phyloP scores from a whole-genome alignment of 495 filamentous ascomycete genomes.

The Xylaria cubensis region DNA sequence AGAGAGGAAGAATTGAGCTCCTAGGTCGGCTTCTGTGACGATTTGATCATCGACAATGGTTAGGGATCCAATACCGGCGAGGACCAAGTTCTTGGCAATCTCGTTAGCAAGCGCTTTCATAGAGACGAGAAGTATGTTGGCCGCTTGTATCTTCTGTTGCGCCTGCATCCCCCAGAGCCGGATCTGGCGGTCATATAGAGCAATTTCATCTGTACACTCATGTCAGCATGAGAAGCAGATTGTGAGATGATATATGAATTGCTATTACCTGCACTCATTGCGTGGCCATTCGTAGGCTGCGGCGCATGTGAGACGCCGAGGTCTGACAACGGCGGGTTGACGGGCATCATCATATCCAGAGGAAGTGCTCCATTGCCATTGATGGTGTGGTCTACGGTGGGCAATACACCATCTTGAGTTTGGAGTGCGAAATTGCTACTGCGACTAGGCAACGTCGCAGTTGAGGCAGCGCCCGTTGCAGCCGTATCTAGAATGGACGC shows the following conservation, averaged over 20 bases:
- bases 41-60: constrained; percentile 84
- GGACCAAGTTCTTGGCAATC: constrained; percentile 95
- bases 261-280: constrained; percentile 27
- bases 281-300: constrained; percentile 22
- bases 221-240: neutral
- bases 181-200: constrained; percentile 96
- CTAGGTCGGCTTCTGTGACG: constrained; percentile 82
- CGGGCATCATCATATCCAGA: constrained; percentile 9
- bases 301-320: neutral
- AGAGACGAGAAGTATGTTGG: constrained; percentile 88
- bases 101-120: constrained; percentile 93
- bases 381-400: constrained; percentile 5
- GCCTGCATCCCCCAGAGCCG: constrained; percentile 98
- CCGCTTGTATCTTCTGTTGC: constrained; percentile 85
- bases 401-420: constrained; percentile 7
- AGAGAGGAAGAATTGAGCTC: constrained; percentile 86
- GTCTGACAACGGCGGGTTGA: constrained; percentile 8
- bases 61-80: constrained; percentile 90
- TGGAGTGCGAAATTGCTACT: neutral
- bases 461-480: neutral
- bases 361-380: constrained; percentile 23
- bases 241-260: neutral
- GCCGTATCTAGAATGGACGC: constrained; percentile 1
- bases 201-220: constrained; percentile 79
- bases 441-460: neutral